phyloP scores from a whole-genome alignment of 192 early-diverging fungal genomes.

The Allomyces macrogynus region DNA sequence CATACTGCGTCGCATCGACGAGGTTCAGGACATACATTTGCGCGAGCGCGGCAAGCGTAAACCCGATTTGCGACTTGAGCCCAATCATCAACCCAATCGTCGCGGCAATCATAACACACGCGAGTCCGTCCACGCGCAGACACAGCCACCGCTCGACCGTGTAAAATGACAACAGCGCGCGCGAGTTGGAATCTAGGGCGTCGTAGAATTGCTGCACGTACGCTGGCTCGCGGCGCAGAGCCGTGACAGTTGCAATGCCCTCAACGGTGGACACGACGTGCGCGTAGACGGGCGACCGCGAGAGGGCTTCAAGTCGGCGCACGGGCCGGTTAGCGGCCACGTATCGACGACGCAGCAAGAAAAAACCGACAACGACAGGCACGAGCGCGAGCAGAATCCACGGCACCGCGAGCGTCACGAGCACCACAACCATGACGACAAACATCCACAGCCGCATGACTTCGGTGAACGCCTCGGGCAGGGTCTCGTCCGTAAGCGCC shows the following conservation, averaged over 20 bases:
- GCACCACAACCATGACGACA: conserved; percentile 47
- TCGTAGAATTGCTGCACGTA: conserved; percentile 37
- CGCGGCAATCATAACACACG: conserved; percentile 49
- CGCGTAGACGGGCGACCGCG: conserved; percentile 55
- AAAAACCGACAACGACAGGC: conserved; percentile 22
- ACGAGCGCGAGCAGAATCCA: conserved; percentile 45
- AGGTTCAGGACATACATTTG: conserved; percentile 70
- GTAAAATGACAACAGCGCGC: conserved; percentile 75
- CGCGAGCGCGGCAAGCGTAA: conserved; percentile 71
- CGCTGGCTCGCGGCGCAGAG: conserved; percentile 48
- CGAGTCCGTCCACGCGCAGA: conserved; percentile 58
- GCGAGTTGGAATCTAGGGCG: conserved; percentile 57
- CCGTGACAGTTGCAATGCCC: conserved; percentile 65
- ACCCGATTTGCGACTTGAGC: conserved; percentile 27
- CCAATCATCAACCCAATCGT: conserved; percentile 46
- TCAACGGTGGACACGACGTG: conserved; percentile 61
- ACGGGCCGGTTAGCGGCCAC: conserved; percentile 62
- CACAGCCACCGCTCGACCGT: conserved; percentile 72
- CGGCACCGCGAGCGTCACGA: conserved; percentile 26
- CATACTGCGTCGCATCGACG: conserved; percentile 68
- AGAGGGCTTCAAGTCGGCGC: conserved; percentile 66
- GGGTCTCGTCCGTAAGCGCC: conserved; percentile 48
- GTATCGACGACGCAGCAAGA: conserved; percentile 37
- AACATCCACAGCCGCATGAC: conserved; percentile 40
- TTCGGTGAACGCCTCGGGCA: conserved; percentile 27